Conservation (phyloP, 1,139 yeast genomes). For the Lodderomyces metapsilosis region DNA sequence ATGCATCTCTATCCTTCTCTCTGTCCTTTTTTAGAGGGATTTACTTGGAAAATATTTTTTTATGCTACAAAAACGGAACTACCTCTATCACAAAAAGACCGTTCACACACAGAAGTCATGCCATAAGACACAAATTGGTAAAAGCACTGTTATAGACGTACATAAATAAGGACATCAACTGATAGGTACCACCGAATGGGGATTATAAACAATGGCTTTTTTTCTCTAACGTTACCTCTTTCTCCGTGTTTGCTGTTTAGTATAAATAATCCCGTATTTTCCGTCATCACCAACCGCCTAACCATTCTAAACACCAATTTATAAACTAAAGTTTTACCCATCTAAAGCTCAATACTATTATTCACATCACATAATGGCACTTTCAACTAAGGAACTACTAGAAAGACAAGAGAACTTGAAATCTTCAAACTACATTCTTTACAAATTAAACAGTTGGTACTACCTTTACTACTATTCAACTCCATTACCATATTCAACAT, state of each 20-base stretch:
- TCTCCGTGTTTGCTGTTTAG: neutral
- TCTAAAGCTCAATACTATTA: too few relatives aligned
- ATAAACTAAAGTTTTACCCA: too few relatives aligned
- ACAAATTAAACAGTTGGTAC: conserved; percentile 18
- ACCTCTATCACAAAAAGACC: neutral
- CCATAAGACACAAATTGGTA: conserved; percentile 1
- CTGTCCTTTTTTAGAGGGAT: too few relatives aligned
- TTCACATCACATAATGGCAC: neutral
- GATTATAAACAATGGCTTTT: neutral
- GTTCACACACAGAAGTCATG: neutral
- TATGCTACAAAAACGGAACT: neutral
- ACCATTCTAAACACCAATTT: too few relatives aligned
- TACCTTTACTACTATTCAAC: conserved; percentile 25
- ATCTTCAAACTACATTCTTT: conserved; percentile 2
- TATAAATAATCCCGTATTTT: neutral
- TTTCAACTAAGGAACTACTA: neutral
- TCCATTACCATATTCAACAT: conserved; percentile 30
- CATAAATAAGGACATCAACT: too few relatives aligned
- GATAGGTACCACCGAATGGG: too few relatives aligned
- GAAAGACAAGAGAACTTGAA: conserved; percentile 5
- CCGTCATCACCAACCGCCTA: too few relatives aligned
- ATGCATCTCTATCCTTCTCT: too few relatives aligned
- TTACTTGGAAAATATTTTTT: too few relatives aligned
- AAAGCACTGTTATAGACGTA: too few relatives aligned
- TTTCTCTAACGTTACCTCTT: neutral